Base-by-base conservation (phyloP, 1,284 basidiomycete genomes). In the Pascua sp. region DNA sequence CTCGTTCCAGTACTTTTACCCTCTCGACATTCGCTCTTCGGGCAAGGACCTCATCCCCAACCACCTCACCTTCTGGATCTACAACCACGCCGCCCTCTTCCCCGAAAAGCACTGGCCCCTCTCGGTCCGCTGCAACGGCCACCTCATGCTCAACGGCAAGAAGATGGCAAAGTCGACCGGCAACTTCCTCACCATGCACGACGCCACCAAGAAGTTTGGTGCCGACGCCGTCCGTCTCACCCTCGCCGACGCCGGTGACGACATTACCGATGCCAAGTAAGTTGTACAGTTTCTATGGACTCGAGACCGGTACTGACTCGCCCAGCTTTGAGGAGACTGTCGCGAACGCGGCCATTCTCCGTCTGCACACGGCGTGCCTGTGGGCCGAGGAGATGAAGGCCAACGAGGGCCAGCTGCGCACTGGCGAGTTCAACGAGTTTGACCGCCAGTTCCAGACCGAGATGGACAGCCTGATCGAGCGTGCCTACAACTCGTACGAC, bases 151-250 rank as follows among this genome's bases (percentile, higher is more conserved):
- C 74, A 98, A 99, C 78, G 95, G 95, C 41, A 89, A 94, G 81
- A 99, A 98, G 83, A 98, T 99, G 96, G 88, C 86, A 57, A 98
- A 99, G 84, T 91, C 89, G 77, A 96, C 90, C 47, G 96, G 78
- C 8, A 76, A 79, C 64, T 75, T 75, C 64, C 71, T 79, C 57
- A 78, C 75, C 24, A 73, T 80, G 65, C 65, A 67, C 43, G 79
- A 78, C 50, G 78, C 79, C 5, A 76, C 75, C 24, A 69, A 76
- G 65, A 78, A 76, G 64, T 78, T 77, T 59, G 73, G 75, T 58
- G 68, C 75, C 49, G 70, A 77, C 73, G 91, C 95, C 40, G 95
- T 90, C 69, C 84, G 96, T 62, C 80, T 98, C 79, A 85, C 86
- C 42, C 83, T 99, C 71, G 96, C 96, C 41, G 95, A 98, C 80